Evolutionary conservation across 192 early-diverging fungal species (phyloP).

Genomic region (Backusella liffmaniae): DNA sequence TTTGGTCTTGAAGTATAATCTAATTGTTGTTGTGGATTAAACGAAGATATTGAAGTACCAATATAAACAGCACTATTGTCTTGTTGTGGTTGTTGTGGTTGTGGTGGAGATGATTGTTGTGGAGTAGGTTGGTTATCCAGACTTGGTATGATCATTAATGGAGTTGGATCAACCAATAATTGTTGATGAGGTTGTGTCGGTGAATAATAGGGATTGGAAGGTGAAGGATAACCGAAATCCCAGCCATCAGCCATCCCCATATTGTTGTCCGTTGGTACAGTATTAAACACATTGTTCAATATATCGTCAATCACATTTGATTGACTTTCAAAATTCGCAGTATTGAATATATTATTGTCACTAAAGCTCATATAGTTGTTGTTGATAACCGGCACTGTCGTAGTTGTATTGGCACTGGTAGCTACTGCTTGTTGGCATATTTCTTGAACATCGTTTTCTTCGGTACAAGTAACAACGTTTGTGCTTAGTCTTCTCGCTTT

Average conservation of each 20-base stretch:
- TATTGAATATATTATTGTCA: neutral
- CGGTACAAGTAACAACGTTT: neutral
- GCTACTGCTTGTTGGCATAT: neutral
- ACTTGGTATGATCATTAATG: slow-evolving; percentile 1
- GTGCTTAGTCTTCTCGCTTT: slow-evolving; percentile 3
- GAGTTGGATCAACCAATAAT: slow-evolving; percentile 20
- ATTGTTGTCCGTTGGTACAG: neutral
- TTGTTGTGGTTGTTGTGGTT: neutral
- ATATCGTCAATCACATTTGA: neutral
- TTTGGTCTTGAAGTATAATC: neutral
- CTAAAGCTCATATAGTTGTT: slow-evolving; percentile 23
- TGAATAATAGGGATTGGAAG: slow-evolving; percentile 4
- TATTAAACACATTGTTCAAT: slow-evolving; percentile 1
- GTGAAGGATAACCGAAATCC: slow-evolving; percentile 10
- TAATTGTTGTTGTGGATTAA: neutral
- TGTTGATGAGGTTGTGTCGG: neutral
- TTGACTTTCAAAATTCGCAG: neutral
- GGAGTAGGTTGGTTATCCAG: neutral
- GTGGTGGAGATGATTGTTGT: neutral
- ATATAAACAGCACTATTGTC: slow-evolving; percentile 15
- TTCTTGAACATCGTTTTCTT: neutral
- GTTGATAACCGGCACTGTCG: neutral
- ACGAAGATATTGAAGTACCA: neutral
- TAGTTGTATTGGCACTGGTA: neutral
- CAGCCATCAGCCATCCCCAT: slow-evolving; percentile 17